Base-by-base conservation (phyloP, 1,139 yeast species). In the Taphrina confusa region DNA sequence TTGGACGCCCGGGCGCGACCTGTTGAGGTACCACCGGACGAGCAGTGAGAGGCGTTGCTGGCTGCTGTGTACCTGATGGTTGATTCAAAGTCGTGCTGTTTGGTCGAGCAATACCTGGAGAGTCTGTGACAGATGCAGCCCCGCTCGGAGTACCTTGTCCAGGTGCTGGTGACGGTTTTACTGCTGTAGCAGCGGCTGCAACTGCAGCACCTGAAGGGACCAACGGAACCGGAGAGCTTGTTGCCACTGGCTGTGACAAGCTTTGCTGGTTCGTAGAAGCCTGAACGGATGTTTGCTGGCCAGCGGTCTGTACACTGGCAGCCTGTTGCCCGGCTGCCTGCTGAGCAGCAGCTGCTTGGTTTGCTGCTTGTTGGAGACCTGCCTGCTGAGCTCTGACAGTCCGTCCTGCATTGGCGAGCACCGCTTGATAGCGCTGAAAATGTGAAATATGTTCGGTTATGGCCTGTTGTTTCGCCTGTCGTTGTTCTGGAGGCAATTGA, bases 131-230 rank as follows among this genome's bases (percentile, higher is more conserved):
- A 9, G 47, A 42, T 16, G 64, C 61, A 11, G 57, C 76, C 84
- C 57, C 92, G 91, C 2, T 82, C 80, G 67, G 89, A 84, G 70
- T 85, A 87, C 46, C 86, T 84, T 68, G 90, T 85, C 67, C 74
- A 87, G 71, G 76, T 70, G 50, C 63, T 71, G 60, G 66, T 73
- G 49, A 1, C 44, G 50, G 16, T 30, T 45, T 16, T 30, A 63
- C 39, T 25, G 63, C 27, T 36, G 61, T 45, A 47, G 62, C 33
- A 39, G 62, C 23, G 11, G 47, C 47, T 9, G 33, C 16, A 8
- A n/a, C 28, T 11, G 47, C 14, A n/a, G 20, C 16, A 9, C 30
- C 47, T 2, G 30, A 11, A 2, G 16, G 5, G 5, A 23, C 3
- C 25, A 18, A 18, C 20, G 47, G 47, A 9, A 31, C 47, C 5